phyloP scores from a whole-genome alignment of 441 rosid genomes.

The Metrosideros polymorpha region DNA sequence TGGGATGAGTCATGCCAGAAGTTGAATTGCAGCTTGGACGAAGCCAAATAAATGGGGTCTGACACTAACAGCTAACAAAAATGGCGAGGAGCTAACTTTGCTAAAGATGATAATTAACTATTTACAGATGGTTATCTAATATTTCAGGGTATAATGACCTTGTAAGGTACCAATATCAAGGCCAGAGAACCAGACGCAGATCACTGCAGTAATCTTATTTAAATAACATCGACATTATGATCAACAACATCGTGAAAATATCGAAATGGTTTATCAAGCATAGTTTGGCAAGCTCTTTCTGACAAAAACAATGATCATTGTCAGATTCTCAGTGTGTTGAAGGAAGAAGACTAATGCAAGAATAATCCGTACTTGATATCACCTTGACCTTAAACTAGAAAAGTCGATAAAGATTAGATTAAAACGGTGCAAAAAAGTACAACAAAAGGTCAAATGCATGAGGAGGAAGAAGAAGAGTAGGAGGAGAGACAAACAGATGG shows the following conservation, averaged over 20 bases:
- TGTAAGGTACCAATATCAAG: not conserved
- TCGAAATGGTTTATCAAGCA: not conserved
- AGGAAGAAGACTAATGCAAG: not conserved
- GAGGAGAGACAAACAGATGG: not conserved
- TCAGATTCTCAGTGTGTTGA: not conserved
- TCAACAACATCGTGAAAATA: not conserved
- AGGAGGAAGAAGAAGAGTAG: not conserved
- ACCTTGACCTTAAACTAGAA: not conserved
- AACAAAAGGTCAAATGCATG: not conserved
- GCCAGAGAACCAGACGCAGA: not conserved
- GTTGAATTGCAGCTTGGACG: not conserved
- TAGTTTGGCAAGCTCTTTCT: not conserved
- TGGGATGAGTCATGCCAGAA: not conserved
- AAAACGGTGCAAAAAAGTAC: not conserved
- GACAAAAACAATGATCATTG: not conserved
- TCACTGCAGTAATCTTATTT: not conserved
- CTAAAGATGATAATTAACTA: not conserved
- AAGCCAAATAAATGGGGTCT: not conserved
- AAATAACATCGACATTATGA: not conserved
- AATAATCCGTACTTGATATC: not conserved
- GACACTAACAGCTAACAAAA: not conserved
- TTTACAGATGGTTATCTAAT: not conserved
- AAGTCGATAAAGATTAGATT: not conserved
- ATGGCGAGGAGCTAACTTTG: not conserved
- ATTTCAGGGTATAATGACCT: not conserved